Conservation (phyloP, 23 red algal genomes). For the Gracilaria domingensis region DNA sequence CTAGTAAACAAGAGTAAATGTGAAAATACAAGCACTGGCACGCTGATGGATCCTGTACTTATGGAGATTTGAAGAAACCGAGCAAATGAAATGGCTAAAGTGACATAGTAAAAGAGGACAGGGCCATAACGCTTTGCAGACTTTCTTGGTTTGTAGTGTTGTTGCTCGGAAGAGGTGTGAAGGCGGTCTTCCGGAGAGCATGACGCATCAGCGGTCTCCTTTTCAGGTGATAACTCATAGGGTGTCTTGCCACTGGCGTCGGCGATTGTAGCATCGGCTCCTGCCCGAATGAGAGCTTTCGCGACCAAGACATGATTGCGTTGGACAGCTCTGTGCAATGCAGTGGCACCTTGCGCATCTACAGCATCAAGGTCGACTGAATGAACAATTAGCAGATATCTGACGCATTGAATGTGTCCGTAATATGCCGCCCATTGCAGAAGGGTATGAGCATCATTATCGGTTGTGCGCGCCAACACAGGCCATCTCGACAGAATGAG, state of each 20-base stretch:
- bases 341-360: constrained; percentile 69
- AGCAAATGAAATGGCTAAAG: constrained; percentile 31
- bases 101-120: constrained; percentile 61
- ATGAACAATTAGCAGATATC: constrained; percentile 44
- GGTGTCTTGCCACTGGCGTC: constrained; percentile 27
- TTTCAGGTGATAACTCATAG: not conserved
- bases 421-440: constrained; percentile 85
- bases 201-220: not conserved
- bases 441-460: constrained; percentile 58
- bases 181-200: not conserved
- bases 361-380: constrained; percentile 38
- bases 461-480: constrained; percentile 31
- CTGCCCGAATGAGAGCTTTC: constrained; percentile 63
- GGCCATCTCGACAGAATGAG: constrained; percentile 23
- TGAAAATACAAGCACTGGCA: not conserved
- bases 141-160: not conserved
- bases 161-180: not conserved
- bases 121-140: constrained; percentile 26
- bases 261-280: constrained; percentile 46
- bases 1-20: constrained; percentile 29
- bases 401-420: constrained; percentile 54
- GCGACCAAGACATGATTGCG: constrained; percentile 45
- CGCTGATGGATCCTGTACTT: constrained; percentile 9
- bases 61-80: not conserved
- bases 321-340: constrained; percentile 74